Percentiles rank a stretch among this genome's conserved stretches.
Conservation (phyloP, 441 rosid genomes). For the Corymbia citriodora region DNA sequence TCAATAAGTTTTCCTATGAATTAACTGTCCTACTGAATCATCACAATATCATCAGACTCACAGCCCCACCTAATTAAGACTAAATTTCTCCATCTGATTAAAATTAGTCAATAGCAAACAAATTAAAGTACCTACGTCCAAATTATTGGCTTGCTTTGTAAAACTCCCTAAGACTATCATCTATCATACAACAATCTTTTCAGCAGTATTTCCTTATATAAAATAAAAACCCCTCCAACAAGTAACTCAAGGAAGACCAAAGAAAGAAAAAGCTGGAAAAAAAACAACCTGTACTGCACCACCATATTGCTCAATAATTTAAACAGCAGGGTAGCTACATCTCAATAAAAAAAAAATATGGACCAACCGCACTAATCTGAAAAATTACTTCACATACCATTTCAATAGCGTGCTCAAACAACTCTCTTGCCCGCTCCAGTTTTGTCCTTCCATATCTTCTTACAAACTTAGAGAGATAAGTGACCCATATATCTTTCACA, state of each 20-base stretch:
- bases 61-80: background rate
- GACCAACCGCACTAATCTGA: background rate
- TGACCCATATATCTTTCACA: conserved; percentile 91
- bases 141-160: background rate
- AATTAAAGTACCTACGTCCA: background rate
- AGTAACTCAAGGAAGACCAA: background rate
- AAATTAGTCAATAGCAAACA: background rate
- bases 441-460: conserved; percentile 82
- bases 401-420: conserved; percentile 89
- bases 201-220: background rate
- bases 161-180: background rate
- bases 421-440: conserved; percentile 88
- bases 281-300: background rate
- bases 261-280: background rate
- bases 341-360: background rate
- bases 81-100: background rate
- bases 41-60: background rate
- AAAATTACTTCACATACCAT: conserved; percentile 19
- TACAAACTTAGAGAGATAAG: conserved; percentile 83
- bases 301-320: background rate
- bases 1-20: background rate
- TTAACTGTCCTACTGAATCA: background rate
- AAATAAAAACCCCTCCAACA: background rate
- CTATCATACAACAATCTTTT: background rate
- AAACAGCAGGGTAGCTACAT: background rate